phyloP scores from a whole-genome alignment of 2,329 filamentous ascomycete genomes.

The Whalleya microplaca region DNA sequence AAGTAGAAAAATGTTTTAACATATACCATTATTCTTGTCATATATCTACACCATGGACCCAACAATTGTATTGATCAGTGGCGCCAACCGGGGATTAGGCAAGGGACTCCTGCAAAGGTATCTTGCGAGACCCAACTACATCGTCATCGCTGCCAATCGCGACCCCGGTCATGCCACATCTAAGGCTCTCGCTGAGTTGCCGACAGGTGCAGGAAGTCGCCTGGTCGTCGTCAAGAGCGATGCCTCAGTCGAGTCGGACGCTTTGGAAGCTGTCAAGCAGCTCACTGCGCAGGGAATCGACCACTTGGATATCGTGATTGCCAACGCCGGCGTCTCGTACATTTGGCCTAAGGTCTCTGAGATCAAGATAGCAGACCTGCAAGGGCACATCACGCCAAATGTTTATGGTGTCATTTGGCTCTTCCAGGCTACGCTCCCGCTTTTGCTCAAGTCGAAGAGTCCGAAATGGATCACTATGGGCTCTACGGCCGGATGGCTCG shows the following conservation, averaged over 20 bases:
- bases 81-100: constrained; percentile 43
- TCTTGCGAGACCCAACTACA: constrained; percentile 59
- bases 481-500: constrained; percentile 32
- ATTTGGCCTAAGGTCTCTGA: constrained; percentile 37
- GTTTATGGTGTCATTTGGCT: constrained; percentile 44
- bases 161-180: constrained; percentile 34
- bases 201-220: constrained; percentile 36
- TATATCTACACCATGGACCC: no score
- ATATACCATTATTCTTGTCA: no score
- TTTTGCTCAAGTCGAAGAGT: constrained; percentile 39
- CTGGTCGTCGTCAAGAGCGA: constrained; percentile 50
- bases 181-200: constrained; percentile 38
- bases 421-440: constrained; percentile 45
- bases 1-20: no score
- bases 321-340: constrained; percentile 51
- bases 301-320: constrained; percentile 53
- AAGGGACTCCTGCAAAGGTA: constrained; percentile 39
- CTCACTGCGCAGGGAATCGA: constrained; percentile 41
- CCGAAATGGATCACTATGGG: constrained; percentile 44
- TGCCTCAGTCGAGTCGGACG: constrained; percentile 37
- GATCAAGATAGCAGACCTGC: constrained; percentile 42
- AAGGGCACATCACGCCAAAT: constrained; percentile 46
- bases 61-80: constrained; percentile 45
- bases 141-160: constrained; percentile 44
- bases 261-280: constrained; percentile 36